These are phyloP conservation scores for Gracilaria gracilis DNA, from an alignment of 23 red algal species.

Conservation along the genomic window DNA sequence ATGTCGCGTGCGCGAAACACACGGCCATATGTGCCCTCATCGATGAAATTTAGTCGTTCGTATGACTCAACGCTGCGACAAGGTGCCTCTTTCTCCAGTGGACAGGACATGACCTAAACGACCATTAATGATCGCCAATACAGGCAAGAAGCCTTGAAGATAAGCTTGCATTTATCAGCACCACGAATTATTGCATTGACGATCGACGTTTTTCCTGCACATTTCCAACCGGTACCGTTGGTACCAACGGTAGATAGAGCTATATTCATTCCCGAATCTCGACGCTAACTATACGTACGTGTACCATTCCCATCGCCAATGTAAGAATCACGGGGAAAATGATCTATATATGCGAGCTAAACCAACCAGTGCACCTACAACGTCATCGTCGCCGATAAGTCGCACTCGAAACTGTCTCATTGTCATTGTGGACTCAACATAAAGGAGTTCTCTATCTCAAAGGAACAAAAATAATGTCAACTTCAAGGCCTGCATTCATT, in stretches of 20 bases:
- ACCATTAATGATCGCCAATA: too few species aligned
- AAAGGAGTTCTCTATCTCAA: neutral
- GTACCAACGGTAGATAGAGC: too few species aligned
- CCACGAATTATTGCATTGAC: neutral
- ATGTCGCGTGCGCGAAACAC: constrained; percentile 86
- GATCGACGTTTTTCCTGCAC: neutral
- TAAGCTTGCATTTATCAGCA: neutral
- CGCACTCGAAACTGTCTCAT: too few species aligned
- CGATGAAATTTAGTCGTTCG: constrained; percentile 85
- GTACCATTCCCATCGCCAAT: too few species aligned
- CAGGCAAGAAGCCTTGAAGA: too few species aligned
- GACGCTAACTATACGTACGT: neutral
- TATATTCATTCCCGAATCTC: neutral
- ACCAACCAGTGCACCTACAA: too few species aligned
- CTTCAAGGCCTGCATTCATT: neutral
- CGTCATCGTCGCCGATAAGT: too few species aligned
- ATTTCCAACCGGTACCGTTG: neutral
- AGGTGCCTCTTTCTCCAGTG: constrained; percentile 21
- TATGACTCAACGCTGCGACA: constrained; percentile 86
- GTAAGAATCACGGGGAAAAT: too few species aligned
- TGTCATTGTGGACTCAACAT: neutral
- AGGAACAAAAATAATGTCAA: neutral
- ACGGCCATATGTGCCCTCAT: constrained; percentile 87
- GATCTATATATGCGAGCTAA: too few species aligned
- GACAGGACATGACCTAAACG: neutral